A percentile compares a stretch with the other conserved stretches of the same genome.
Evolutionary conservation across 768 basidiomycete genomes (phyloP).

Genomic region (Royoungia palumana): DNA sequence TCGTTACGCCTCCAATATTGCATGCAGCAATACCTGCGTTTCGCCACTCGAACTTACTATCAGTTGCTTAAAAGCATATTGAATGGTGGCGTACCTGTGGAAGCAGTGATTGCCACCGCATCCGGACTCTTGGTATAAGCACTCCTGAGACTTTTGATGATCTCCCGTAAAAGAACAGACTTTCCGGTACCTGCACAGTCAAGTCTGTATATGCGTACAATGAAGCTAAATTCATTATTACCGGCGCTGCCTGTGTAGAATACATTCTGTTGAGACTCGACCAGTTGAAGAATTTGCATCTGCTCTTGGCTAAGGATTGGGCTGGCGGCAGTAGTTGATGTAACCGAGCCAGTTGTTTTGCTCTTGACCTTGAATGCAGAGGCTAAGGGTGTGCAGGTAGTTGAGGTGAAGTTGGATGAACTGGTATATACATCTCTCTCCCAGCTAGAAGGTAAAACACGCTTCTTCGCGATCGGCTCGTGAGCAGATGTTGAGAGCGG

Average conservation of each 20-base stretch:
- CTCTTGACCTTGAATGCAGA: conserved; percentile 9
- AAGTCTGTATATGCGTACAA: conserved; percentile 16
- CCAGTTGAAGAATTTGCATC: conserved; percentile 74
- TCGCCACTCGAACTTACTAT: not conserved
- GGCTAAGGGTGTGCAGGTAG: conserved; percentile 12
- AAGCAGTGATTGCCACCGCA: conserved; percentile 90
- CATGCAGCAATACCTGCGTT: conserved; percentile 85
- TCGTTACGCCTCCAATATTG: conserved; percentile 93
- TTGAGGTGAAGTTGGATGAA: conserved; percentile 32
- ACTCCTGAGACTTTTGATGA: conserved; percentile 70
- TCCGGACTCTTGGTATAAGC: conserved; percentile 53
- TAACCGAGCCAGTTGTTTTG: conserved; percentile 1
- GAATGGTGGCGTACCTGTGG: conserved; percentile 59
- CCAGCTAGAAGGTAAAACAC: conserved; percentile 55
- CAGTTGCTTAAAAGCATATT: not conserved
- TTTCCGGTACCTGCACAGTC: conserved; percentile 80
- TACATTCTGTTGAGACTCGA: conserved; percentile 66
- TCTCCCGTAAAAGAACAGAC: conserved; percentile 89
- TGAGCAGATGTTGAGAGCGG: conserved; percentile 19
- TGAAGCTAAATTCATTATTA: conserved; percentile 35
- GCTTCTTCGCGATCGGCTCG: conserved; percentile 45
- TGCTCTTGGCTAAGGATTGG: conserved; percentile 77
- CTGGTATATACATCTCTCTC: conserved; percentile 34
- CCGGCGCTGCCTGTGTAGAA: conserved; percentile 99
- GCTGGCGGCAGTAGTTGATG: conserved; percentile 2